Evolutionary conservation across 2,329 filamentous ascomycete species (phyloP), one percentile per base, ranked within the genome.

Genomic region (Nemania sp.): DNA sequence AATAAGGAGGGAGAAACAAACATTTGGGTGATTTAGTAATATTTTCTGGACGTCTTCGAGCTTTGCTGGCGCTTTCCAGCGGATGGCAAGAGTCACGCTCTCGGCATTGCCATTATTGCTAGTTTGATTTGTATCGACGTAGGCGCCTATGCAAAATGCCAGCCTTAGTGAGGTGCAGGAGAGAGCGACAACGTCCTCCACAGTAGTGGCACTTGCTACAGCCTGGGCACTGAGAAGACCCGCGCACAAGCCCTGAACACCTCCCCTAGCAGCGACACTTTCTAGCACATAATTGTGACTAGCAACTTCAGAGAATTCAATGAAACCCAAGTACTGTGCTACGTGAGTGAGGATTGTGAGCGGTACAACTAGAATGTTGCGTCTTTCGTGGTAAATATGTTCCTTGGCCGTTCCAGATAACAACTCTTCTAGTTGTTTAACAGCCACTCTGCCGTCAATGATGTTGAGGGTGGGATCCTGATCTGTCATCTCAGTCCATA

Each of bases 261-360:
- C 62, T 66, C 60, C 60, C 35, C 29, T 68, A 61, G 62, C 64
- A 35, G 69, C 67, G 18, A 66, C n/a, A 13, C 8, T 56, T 54
- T 55, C 29, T 18, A 66, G 15, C 18, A 61, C 51, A 15, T 49
- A 55, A 8, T 43, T 22, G 13, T 60, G 35, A 35, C 27, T 20
- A 15, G 7, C 13, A 4, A 24, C 27, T 38, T 13, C 10, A 47
- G 18, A 32, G 22, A 29, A 29, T 18, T 59, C 62, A 11, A 61
- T 10, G 4, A 38, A 62, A 27, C 51, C 51, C 38, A 66, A 10
- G 5, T 66, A 61, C 22, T 56, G 57, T 8, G 38, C 20, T 2
- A 66, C 24, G 15, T 49, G 62, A 13, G 13, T 8, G 7, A 65
- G 24, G 5, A 65, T 20, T 26, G 62, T 35, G 41, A 65, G 11